phyloP scores from a whole-genome alignment of 495 filamentous ascomycete genomes.

The Haplographium delicatum region DNA sequence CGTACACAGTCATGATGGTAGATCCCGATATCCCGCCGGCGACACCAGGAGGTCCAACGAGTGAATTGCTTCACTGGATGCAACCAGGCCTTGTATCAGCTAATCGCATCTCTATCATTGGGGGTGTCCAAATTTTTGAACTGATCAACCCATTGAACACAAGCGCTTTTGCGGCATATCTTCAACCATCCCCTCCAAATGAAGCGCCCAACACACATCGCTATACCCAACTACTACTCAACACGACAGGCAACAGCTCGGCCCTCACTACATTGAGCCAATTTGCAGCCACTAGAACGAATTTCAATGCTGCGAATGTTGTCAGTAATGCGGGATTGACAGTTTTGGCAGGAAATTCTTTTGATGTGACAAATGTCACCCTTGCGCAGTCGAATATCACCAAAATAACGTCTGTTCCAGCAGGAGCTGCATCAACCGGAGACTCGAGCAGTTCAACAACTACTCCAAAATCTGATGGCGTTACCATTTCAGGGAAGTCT shows the following conservation, averaged over 20 bases:
- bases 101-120: constrained; percentile 2
- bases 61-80: constrained; percentile 23
- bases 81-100: constrained; percentile 18
- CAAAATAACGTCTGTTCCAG: not conserved
- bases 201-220: constrained; percentile 11
- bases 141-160: constrained; percentile 11
- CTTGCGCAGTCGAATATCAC: constrained; percentile 4
- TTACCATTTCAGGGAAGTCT: not conserved
- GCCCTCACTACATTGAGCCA: not conserved
- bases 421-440: not conserved
- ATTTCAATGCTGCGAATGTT: constrained; percentile 12
- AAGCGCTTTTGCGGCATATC: constrained; percentile 13
- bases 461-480: not conserved
- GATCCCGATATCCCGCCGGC: constrained; percentile 20
- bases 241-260: constrained; percentile 13
- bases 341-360: constrained; percentile 14
- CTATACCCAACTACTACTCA: constrained; percentile 20
- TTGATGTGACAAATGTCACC: constrained; percentile 19
- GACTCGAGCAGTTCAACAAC: not conserved
- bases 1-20: constrained; percentile 22
- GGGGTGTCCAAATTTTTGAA: constrained; percentile 8
- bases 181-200: constrained; percentile 13
- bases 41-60: not conserved
- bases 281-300: not conserved
- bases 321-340: constrained; percentile 6